Conservation (phyloP, 371 early-diverging fungal species). For the Encephalitozoon cuniculi region DNA sequence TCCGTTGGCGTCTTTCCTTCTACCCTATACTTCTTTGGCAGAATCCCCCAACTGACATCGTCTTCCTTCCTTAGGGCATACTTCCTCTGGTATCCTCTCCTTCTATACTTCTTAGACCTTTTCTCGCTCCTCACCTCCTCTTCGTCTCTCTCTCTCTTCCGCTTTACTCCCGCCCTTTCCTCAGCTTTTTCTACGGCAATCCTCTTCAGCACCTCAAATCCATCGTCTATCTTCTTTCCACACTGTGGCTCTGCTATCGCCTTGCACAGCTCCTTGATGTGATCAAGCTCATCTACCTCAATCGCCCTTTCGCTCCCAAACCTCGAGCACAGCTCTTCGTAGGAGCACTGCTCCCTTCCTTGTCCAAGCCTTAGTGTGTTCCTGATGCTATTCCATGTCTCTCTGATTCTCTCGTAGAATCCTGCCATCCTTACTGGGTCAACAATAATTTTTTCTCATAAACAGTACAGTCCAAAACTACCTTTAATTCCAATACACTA, state of each 20-base stretch:
- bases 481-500: not conserved
- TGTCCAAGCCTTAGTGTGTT: not conserved
- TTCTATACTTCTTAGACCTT: not conserved
- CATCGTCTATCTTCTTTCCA: not conserved
- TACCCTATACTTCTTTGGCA: constrained; percentile 9
- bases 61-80: not conserved
- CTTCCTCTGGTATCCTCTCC: not conserved
- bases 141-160: not conserved
- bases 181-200: not conserved
- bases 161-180: not conserved
- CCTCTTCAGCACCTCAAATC: constrained; percentile 7
- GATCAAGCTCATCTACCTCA: not conserved
- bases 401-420: not conserved
- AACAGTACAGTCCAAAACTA: not conserved
- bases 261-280: not conserved
- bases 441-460: constrained; percentile 8
- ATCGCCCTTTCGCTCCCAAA: not conserved
- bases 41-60: not conserved
- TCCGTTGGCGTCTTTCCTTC: not conserved
- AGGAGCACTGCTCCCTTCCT: not conserved
- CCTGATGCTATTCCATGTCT: not conserved
- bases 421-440: not conserved
- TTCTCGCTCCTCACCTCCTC: not conserved
- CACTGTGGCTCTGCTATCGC: constrained; percentile 3
- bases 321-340: not conserved